Conservation (phyloP, 768 basidiomycete genomes). For the Rhodotorula toruloides region DNA sequence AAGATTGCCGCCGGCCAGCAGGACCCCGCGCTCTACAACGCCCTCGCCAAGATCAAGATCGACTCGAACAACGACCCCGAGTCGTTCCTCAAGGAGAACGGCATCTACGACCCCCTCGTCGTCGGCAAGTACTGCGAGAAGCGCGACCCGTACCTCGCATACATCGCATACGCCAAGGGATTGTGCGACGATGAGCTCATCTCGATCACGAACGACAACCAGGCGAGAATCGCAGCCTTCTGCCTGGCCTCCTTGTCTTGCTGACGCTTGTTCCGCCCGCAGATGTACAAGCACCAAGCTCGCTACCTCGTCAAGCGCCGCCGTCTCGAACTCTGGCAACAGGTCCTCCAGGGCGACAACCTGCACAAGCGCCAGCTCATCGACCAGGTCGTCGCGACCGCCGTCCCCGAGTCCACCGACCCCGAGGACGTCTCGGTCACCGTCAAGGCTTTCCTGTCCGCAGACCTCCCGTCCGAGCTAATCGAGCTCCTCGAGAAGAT, state of each 20-base stretch:
- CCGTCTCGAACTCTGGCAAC: constrained; percentile 89
- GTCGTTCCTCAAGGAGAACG: constrained; percentile 96
- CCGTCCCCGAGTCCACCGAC: constrained; percentile 91
- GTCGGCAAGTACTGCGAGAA: constrained; percentile 99
- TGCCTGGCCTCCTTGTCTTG: no score
- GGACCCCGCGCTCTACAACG: constrained; percentile 91
- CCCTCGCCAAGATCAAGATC: constrained; percentile 95
- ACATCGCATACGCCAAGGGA: constrained; percentile 98
- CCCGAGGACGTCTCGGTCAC: constrained; percentile 98
- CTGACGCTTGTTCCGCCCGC: no score
- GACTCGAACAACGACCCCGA: constrained; percentile 99
- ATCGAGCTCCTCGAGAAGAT: constrained; percentile 98
- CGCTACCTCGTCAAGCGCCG: constrained; percentile 96
- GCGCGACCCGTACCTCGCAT: constrained; percentile 94
- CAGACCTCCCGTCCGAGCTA: constrained; percentile 92
- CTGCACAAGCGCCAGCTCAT: constrained; percentile 87
- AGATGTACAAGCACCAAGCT: constrained; percentile 99
- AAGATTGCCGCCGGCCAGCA: constrained; percentile 89
- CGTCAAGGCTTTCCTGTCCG: constrained; percentile 96
- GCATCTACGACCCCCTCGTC: constrained; percentile 93
- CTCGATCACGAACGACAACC: constrained; percentile 93
- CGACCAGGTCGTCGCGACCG: constrained; percentile 91
- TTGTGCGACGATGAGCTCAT: constrained; percentile 98
- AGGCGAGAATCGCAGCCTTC: no score
- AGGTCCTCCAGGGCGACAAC: constrained; percentile 84